Percentiles rank a stretch among this genome's conserved stretches.
These are phyloP conservation scores for Corinectria fuckeliana DNA, from an alignment of 2,329 filamentous ascomycete species.

Conservation along the genomic window DNA sequence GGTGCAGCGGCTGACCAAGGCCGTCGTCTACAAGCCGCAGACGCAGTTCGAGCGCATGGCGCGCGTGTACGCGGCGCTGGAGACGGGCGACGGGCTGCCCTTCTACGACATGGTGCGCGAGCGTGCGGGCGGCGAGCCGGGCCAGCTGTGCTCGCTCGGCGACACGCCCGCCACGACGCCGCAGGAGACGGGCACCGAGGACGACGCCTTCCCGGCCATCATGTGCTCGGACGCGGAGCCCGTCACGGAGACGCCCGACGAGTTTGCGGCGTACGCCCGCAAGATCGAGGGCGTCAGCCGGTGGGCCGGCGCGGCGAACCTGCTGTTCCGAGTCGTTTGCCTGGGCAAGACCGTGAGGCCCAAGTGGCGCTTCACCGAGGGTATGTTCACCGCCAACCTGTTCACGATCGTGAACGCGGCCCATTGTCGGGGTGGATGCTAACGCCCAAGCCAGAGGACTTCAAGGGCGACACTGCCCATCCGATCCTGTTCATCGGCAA, in stretches of 20 bases:
- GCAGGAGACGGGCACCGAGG: slow-evolving; percentile 33
- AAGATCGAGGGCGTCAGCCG: slow-evolving; percentile 46
- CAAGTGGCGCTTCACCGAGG: slow-evolving; percentile 47
- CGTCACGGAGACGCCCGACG: slow-evolving; percentile 40
- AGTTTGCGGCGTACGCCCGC: slow-evolving; percentile 44
- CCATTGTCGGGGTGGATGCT: no score
- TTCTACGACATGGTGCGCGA: slow-evolving; percentile 47
- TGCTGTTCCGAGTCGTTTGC: slow-evolving; percentile 49
- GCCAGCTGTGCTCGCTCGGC: slow-evolving; percentile 30
- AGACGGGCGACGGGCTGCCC: slow-evolving; percentile 51
- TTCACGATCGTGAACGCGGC: no score
- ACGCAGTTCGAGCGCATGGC: slow-evolving; percentile 51
- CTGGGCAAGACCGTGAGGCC: slow-evolving; percentile 47
- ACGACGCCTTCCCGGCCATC: slow-evolving; percentile 53
- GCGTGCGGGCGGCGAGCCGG: slow-evolving; percentile 15
- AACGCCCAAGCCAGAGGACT: slow-evolving; percentile 32
- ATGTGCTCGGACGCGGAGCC: slow-evolving; percentile 52
- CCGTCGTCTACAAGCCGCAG: slow-evolving; percentile 54
- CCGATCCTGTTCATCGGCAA: slow-evolving; percentile 56
- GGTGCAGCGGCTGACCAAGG: slow-evolving; percentile 51
- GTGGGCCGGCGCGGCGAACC: slow-evolving; percentile 52
- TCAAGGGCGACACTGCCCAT: slow-evolving; percentile 46
- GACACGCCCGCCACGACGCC: slow-evolving; percentile 40
- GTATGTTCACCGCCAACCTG: slow-evolving; percentile 23
- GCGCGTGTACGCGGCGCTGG: slow-evolving; percentile 49